Base-by-base conservation (phyloP, 2,329 filamentous ascomycete genomes). In the Neospermospora avenae region DNA sequence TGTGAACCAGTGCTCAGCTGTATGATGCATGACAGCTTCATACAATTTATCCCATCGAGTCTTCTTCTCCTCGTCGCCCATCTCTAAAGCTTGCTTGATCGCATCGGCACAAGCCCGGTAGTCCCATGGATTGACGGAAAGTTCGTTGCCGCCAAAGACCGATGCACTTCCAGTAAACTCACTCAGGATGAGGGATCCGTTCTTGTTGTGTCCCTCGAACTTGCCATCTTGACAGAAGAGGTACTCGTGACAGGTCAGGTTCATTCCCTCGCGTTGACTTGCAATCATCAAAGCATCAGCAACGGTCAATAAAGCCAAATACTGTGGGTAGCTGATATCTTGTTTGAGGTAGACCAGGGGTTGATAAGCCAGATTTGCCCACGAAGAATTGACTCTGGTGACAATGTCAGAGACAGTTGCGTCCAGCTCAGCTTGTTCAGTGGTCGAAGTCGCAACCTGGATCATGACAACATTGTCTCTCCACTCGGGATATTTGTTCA, bases 191-290 rank as follows among this genome's bases (percentile, higher is more conserved):
- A 98, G 80, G 1, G 92, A 93, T 2, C 91, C 91, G 70, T 95
- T 86, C 75, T 91, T 93, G 77, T 92, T 92, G 59, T 86, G 78
- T 2, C 81, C 79, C 63, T 84, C 77, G 55, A 82, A 80, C 66
- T 84, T 84, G 42, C 93, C 93, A 70, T 98, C 93, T 72, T 98
- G 93, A 71, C 93, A 97, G 67, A 91, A 90, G 35, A 97, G 83
- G 71, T 92, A 98, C 73, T 98, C 93, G 72, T 98, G 95, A 5
- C 90, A 93, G 0, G 93, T 97, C 58, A 98, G 77, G 72, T 97
- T 98, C 95, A 98, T 98, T 64, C 93, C 93, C 74, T 98, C 93
- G 55, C 95, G 91, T 68, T 98, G 86, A 72, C 91, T 96, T 2
- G 93, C 96, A 70, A 98, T 95, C 84, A 97, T 95, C 53, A 98